Percentiles rank a stretch among this genome's conserved stretches.
These are phyloP conservation scores for Ceratocystis smalleyi DNA, from an alignment of 2,329 filamentous ascomycete species.

Conservation along the genomic window DNA sequence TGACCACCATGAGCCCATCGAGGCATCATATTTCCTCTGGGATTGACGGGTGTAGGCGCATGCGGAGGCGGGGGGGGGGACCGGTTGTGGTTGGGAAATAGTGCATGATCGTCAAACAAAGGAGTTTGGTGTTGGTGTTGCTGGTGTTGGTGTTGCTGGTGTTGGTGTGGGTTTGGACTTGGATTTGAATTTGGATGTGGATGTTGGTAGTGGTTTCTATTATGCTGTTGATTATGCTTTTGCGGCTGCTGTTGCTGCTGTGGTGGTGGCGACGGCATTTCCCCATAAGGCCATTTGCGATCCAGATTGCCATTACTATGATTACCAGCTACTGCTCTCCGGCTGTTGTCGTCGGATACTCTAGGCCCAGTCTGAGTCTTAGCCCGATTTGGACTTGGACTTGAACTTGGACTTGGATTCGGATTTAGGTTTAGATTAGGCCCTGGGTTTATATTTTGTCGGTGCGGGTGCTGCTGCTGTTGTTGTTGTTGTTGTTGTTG, in stretches of 20 bases:
- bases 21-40: constrained; percentile 11
- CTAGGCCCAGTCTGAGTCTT: background rate
- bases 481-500: background rate
- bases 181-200: background rate
- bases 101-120: constrained; percentile 11
- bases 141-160: background rate
- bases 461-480: background rate
- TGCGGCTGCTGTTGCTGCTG: background rate
- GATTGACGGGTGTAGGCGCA: constrained; percentile 13
- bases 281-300: too few species aligned
- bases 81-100: constrained; percentile 11
- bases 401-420: too few species aligned
- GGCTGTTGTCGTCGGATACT: background rate
- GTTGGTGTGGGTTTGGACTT: background rate
- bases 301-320: too few species aligned
- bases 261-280: too few species aligned
- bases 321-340: background rate
- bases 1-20: constrained; percentile 11
- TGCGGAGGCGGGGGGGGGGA: constrained; percentile 12
- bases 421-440: background rate
- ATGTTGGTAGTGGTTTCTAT: constrained; percentile 1
- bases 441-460: background rate
- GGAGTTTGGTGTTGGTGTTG: background rate
- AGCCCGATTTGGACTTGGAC: too few species aligned
- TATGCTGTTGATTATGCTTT: background rate